Conservation (phyloP, 345 rosid species). For the Linum tenue region DNA sequence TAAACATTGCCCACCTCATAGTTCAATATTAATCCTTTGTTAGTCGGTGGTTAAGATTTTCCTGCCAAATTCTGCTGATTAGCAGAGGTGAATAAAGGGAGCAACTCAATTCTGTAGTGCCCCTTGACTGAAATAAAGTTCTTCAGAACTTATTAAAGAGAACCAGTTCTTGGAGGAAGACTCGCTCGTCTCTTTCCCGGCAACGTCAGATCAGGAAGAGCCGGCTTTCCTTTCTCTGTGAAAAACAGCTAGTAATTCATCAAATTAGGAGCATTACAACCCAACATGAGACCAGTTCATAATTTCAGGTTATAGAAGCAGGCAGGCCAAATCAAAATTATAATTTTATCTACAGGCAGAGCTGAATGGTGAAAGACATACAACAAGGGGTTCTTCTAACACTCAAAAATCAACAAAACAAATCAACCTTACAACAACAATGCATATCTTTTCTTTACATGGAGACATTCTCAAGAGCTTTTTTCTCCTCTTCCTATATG, state of each 20-base stretch:
- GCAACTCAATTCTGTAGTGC: no score
- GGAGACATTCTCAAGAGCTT: background rate
- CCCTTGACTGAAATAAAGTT: no score
- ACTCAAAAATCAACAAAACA: background rate
- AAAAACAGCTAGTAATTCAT: no score
- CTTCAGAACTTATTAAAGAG: background rate
- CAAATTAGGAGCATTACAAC: no score
- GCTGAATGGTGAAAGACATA: background rate
- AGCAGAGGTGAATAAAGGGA: no score
- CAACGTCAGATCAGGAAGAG: background rate
- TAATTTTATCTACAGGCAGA: background rate
- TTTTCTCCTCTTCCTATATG: background rate
- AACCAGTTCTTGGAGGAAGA: background rate
- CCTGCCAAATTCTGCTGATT: no score
- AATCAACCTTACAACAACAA: background rate
- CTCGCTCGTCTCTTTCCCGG: background rate
- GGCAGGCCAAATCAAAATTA: background rate
- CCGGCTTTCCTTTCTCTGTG: background rate
- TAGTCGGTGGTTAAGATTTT: no score
- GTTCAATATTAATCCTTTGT: no score
- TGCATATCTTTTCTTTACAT: background rate
- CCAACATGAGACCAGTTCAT: no score
- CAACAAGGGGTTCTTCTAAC: background rate
- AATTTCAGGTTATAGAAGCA: background rate
- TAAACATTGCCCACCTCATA: no score